Base-by-base conservation (phyloP, 2,329 filamentous ascomycete genomes). In the Fusarium musae region DNA sequence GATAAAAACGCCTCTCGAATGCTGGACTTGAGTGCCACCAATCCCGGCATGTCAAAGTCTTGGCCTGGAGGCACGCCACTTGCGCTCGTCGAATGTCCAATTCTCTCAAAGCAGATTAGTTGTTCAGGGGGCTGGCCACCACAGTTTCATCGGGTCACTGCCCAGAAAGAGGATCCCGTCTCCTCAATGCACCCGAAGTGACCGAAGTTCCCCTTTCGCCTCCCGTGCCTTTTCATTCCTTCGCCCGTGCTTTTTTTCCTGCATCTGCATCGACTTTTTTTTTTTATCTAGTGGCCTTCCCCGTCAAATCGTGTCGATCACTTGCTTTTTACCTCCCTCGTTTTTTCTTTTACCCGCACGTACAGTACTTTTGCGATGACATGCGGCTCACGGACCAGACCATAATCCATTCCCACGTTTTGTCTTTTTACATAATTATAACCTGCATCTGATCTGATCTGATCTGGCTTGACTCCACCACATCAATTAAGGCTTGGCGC, bases 321-420 rank as follows among this genome's bases (percentile, higher is more conserved):
- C 36, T 69, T 69, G 44, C 44, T 59, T 52, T 42, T 46, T 40
- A 30, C n/a, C 17, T 40, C 30, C 30, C 37, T 50, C 43, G 9
- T 32, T 44, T 46, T 28, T 23, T n/a, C 13, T 12, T 30, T n/a
- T 12, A 32, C 6, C 46, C 28, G 46, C 15, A n/a, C 19, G 46
- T 17, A 32, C 19, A 44, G 16, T 44, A 36, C 34, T 32, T 32
- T 32, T 32, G 26, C 19, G 43, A 54, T 67, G 64, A 54, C 42
- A 59, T 67, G 64, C 43, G 37, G 66, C 54, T 53, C 65, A 68
- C 65, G 64, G 63, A 68, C 65, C 63, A 67, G n/a, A 37, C 34
- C 32, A n/a, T 30, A 65, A 47, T 26, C 28, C 50, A 54, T 19
- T 43, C 50, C 63, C 59, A 53, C 30, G 61, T 46, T 46, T 44